These are phyloP conservation scores for Aspergillus cavernicola DNA, from an alignment of 495 filamentous ascomycete species.

Conservation along the genomic window DNA sequence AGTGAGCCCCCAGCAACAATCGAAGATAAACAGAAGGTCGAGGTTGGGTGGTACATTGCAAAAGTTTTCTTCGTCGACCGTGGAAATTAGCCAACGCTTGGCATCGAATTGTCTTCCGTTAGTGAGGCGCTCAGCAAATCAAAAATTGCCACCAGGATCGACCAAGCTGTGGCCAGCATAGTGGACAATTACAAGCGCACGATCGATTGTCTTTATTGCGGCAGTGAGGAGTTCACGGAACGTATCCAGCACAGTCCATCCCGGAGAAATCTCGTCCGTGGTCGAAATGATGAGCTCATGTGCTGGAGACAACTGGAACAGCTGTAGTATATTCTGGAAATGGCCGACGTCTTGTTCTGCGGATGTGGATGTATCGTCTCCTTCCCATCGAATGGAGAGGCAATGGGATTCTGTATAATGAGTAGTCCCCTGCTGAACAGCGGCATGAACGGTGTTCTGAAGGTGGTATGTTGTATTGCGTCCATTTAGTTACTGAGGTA, in stretches of 20 bases:
- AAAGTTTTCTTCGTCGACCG: background rate
- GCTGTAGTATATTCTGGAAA: background rate
- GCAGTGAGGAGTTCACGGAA: background rate
- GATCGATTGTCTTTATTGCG: background rate
- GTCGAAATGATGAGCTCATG: background rate
- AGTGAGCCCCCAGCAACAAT: background rate
- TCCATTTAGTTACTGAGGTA: too few species aligned
- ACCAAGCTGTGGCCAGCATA: background rate
- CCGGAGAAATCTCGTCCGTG: background rate
- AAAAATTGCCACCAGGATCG: background rate
- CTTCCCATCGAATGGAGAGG: constrained; percentile 4
- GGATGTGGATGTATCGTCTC: background rate
- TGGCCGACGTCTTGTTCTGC: background rate
- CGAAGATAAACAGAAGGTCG: constrained; percentile 5
- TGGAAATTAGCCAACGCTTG: background rate
- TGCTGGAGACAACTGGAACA: too few species aligned
- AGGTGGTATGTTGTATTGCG: too few species aligned
- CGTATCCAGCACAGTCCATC: background rate
- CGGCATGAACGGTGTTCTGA: background rate
- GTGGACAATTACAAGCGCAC: background rate
- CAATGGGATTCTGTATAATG: background rate
- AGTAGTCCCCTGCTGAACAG: background rate
- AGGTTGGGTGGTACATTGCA: background rate
- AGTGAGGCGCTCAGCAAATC: background rate
- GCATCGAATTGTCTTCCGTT: background rate